Evolutionary conservation across 805 yeast genomes (phyloP).

Genomic region (Sugiyamaella boreocaroliniensis): DNA sequence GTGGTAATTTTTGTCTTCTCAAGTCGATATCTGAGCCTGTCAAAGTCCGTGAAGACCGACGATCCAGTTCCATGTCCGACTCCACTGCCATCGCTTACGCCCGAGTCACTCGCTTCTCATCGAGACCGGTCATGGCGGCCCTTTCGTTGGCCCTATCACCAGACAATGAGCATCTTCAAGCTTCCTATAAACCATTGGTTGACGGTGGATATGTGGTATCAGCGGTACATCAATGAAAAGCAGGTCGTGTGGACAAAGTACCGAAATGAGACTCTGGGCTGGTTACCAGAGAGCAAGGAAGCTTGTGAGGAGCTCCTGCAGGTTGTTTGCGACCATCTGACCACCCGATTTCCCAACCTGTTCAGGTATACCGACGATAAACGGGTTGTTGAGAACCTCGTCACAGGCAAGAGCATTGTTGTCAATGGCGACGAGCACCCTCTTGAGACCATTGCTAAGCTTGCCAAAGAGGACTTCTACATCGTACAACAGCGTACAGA

Average conservation of each 20-base stretch:
- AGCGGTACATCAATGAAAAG: conserved; percentile 60
- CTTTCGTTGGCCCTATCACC: conserved; percentile 74
- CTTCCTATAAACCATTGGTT: conserved; percentile 71
- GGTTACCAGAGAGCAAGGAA: conserved; percentile 61
- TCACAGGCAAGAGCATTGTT: conserved; percentile 57
- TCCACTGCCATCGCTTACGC: conserved; percentile 39
- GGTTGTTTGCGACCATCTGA: conserved; percentile 52
- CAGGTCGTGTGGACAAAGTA: conserved; percentile 49
- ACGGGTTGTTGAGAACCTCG: conserved; percentile 50
- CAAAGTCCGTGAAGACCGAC: too few species aligned
- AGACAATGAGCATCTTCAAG: conserved; percentile 68
- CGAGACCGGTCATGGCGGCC: conserved; percentile 81
- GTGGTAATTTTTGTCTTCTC: too few species aligned
- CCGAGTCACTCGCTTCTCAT: conserved; percentile 56
- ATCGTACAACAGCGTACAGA: conserved; percentile 50
- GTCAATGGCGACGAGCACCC: conserved; percentile 59
- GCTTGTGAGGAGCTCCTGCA: conserved; percentile 55
- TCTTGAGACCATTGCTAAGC: conserved; percentile 51
- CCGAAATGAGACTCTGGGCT: conserved; percentile 56
- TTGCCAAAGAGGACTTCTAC: conserved; percentile 74
- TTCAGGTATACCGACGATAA: conserved; percentile 41
- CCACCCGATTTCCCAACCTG: conserved; percentile 54
- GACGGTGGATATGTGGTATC: conserved; percentile 71
- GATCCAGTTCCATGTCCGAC: background rate
- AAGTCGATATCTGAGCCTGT: too few species aligned